Conservation (phyloP, 1,284 basidiomycete species). For the Cutaneotrichosporon cavernicola region DNA sequence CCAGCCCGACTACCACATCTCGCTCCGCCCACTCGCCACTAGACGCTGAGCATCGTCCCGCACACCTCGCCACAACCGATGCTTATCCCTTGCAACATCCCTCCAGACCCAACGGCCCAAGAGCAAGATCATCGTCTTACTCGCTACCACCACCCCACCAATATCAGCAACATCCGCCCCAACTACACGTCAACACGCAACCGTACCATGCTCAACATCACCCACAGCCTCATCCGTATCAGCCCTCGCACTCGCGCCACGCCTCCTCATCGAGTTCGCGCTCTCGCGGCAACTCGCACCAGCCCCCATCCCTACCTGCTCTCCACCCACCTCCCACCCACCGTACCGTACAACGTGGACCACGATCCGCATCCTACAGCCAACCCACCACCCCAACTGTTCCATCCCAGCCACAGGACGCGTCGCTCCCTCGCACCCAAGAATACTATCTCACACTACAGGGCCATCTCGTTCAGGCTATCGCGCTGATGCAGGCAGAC, state of each 20-base stretch:
- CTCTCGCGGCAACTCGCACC: background rate
- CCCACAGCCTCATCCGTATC: background rate
- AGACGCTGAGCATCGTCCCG: background rate
- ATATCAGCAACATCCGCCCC: background rate
- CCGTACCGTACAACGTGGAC: background rate
- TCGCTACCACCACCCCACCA: background rate
- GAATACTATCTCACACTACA: slow-evolving; percentile 4
- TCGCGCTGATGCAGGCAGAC: background rate
- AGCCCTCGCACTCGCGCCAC: background rate
- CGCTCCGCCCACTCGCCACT: background rate
- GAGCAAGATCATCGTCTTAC: background rate
- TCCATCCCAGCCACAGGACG: background rate
- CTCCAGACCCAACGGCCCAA: background rate
- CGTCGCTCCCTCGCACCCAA: background rate
- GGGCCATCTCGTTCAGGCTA: background rate
- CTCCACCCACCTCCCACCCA: background rate
- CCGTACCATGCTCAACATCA: background rate
- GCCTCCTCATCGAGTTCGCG: background rate
- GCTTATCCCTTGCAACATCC: background rate
- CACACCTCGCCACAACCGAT: background rate
- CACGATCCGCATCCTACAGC: background rate
- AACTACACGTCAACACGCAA: background rate
- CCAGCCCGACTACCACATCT: background rate
- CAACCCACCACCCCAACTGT: background rate
- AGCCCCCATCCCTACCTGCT: background rate